Evolutionary conservation across 2,329 filamentous ascomycete genomes (phyloP), one percentile per base, ranked within the genome.

Genomic region (Botryotinia globosa): DNA sequence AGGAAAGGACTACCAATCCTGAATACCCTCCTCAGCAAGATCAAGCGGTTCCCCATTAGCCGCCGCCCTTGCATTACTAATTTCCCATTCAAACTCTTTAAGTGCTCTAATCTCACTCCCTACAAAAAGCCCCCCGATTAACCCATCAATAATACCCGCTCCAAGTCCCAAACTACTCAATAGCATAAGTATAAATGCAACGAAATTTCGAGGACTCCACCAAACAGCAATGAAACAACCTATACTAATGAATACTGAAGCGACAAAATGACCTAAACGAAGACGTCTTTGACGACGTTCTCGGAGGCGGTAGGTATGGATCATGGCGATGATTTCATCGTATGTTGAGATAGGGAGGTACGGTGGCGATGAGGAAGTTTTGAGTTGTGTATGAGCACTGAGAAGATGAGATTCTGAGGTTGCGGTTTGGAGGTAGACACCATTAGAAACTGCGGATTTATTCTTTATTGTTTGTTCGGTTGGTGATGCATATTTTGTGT

Each of bases 41-140:
- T 42, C 69, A 68, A 77, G 74, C 14, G 74, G 45, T 45, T 80
- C 81, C 10, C 77, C 77, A 42, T 76, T 77, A 37, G 80, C 80
- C 20, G 75, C 76, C 6, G 75, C 77, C 74, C 81, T 90, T 20
- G 91, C 91, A 80, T 92, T 94, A 68, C 84, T 84, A 39, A 98
- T 90, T 82, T 99, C 96, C 92, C 94, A 98, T 80, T 96, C 90
- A 83, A 98, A 98, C 84, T 99, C 96, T 78, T 89, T 91, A 71
- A 99, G 83, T 6, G 92, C 91, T 73, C 94, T 87, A 73, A 98
- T 83, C 83, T 99, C 96, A 74, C 90, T 90, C 18, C 91, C 90
- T 73, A 97, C 91, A 81, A 99, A 99, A 66, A 98, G 82, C 0
- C 96, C 87, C 0, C 94, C 92, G 80, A 98, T 92, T 58, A 98